Percentiles rank a stretch among this genome's conserved stretches.
Conservation (phyloP, 768 basidiomycete species). For the Amanita phalloides region DNA sequence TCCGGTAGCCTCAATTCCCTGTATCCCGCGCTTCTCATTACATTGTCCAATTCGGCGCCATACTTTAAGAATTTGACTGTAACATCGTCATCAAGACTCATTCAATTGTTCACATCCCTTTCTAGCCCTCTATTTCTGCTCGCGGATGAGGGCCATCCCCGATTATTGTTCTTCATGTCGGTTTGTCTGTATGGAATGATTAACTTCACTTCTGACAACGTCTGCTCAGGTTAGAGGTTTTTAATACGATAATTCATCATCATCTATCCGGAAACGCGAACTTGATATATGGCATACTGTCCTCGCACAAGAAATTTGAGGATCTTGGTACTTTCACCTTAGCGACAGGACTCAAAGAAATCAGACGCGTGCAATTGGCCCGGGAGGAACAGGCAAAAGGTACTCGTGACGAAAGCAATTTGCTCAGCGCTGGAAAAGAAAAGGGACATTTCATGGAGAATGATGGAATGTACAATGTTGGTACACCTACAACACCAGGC, state of each 20-base stretch:
- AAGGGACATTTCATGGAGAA: constrained; percentile 56
- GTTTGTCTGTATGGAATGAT: neutral
- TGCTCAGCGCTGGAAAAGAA: constrained; percentile 41
- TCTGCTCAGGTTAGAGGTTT: constrained; percentile 67
- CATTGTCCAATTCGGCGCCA: constrained; percentile 81
- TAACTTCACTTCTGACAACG: neutral
- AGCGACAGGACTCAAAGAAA: constrained; percentile 73
- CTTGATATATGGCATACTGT: constrained; percentile 75
- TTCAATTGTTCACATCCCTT: constrained; percentile 89
- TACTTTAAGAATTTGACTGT: constrained; percentile 76
- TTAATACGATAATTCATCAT: constrained; percentile 76
- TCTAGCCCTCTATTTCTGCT: constrained; percentile 83
- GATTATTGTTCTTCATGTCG: constrained; percentile 86
- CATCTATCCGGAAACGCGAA: constrained; percentile 81
- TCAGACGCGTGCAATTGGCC: constrained; percentile 60
- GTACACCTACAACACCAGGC: constrained; percentile 13
- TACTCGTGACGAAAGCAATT: constrained; percentile 28
- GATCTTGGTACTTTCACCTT: constrained; percentile 90
- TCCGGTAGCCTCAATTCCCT: constrained; percentile 72
- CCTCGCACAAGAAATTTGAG: constrained; percentile 79
- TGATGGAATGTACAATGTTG: constrained; percentile 21
- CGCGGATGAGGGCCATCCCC: constrained; percentile 90
- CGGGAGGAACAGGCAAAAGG: constrained; percentile 56
- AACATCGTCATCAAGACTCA: constrained; percentile 69
- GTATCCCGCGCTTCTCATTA: constrained; percentile 89